Base-by-base conservation (phyloP, 2,329 filamentous ascomycete genomes). In the Fusarium nanum region DNA sequence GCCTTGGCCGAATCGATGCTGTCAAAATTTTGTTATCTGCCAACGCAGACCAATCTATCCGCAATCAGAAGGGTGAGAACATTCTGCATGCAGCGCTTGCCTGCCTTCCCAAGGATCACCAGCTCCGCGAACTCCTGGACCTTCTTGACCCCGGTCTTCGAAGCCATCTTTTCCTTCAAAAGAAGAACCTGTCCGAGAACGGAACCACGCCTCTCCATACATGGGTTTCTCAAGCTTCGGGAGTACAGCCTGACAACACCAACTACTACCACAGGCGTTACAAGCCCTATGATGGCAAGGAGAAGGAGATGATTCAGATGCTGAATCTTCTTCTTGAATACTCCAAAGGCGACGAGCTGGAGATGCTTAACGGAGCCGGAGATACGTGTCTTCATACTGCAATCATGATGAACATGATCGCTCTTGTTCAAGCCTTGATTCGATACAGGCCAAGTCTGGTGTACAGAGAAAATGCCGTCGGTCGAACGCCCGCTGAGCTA, bases 381-480 rank as follows among this genome's bases (percentile, higher is more conserved):
- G 87, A 93, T 68, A 90, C 90, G 0, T 84, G 86, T 9, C 81
- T 93, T 1, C 91, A 93, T 73, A 85, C 83, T 1, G 83, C 86
- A 13, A 83, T 89, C 22, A 76, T 79, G 57, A 76, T 78, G 10
- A 73, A 78, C 14, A 70, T 80, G 37, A 70, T 81, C 10, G 75
- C 74, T 37, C 70, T 85, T 2, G 72, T 81, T 41, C 78, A 81
- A 16, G 73, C 81, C 5, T 73, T 92, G 5, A 79, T 94, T 13
- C 80, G 86, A 12, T 81, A 81, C 69, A 83, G 87, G 20, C 87
- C 90, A 0, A 82, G 84, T 27, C 82, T 94, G 3, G 80, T 93
- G 1, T 85, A 87, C 71, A 87, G 89, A 23, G 93, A 96, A 77
- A 94, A 94, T 71, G 88, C 92, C 0, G 92, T 92, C 0, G 93